These are phyloP conservation scores for Ilyonectria robusta DNA, from an alignment of 2,329 filamentous ascomycete genomes.

Conservation along the genomic window DNA sequence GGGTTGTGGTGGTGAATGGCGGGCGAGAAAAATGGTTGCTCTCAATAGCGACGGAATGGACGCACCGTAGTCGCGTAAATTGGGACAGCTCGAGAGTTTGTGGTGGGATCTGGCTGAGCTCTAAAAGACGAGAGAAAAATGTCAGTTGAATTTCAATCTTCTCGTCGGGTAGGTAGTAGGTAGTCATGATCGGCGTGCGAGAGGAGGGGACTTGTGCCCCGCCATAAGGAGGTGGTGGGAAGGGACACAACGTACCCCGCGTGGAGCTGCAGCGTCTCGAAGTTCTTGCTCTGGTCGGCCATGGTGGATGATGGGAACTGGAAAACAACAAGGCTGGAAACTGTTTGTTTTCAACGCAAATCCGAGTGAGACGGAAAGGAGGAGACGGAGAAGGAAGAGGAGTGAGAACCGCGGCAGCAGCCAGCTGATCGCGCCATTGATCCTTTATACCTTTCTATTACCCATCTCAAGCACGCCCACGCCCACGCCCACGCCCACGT, in stretches of 20 bases:
- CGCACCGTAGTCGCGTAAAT: slow-evolving; percentile 90
- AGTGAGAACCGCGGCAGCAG: neutral
- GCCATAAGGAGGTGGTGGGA: slow-evolving; percentile 29
- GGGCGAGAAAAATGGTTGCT: slow-evolving; percentile 15
- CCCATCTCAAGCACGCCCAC: neutral
- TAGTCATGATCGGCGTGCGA: neutral
- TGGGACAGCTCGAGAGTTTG: slow-evolving; percentile 91
- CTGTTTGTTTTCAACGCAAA: neutral
- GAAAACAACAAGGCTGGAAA: neutral
- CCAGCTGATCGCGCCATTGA: slow-evolving; percentile 28
- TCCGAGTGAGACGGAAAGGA: slow-evolving; percentile 43
- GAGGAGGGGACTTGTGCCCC: slow-evolving; percentile 25
- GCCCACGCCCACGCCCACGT: neutral
- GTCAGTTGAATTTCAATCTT: slow-evolving; percentile 18
- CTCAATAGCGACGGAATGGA: slow-evolving; percentile 7
- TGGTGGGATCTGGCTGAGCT: slow-evolving; percentile 83
- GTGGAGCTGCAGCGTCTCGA: slow-evolving; percentile 89
- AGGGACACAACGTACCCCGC: slow-evolving; percentile 74
- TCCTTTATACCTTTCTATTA: slow-evolving; percentile 43
- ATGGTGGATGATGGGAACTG: slow-evolving; percentile 41
- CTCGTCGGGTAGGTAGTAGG: neutral
- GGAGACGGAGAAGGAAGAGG: slow-evolving; percentile 21
- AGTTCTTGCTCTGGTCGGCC: slow-evolving; percentile 71
- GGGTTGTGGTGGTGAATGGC: neutral
- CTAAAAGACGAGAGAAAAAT: slow-evolving; percentile 59